A percentile compares a stretch with the other conserved stretches of the same genome.
phyloP scores from a whole-genome alignment of 2,329 filamentous ascomycete species.

The Xylaria sp. region DNA sequence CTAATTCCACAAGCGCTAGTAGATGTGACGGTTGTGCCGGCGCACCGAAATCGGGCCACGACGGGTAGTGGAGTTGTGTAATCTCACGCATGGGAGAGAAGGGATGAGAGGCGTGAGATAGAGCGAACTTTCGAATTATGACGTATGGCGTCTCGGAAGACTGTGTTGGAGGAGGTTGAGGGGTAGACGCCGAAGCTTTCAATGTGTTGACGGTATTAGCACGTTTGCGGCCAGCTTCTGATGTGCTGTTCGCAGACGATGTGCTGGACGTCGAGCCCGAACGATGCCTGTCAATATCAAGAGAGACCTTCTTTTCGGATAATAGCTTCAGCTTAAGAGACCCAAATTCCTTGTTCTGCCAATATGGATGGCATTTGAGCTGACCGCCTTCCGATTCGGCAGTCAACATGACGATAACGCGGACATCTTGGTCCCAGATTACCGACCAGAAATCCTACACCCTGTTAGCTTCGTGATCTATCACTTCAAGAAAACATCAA shows the following conservation, averaged over 20 bases:
- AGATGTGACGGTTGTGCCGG: slow-evolving; percentile 88
- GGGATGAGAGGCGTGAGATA: slow-evolving; percentile 75
- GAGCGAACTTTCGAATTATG: slow-evolving; percentile 81
- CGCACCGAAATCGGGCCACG: slow-evolving; percentile 97
- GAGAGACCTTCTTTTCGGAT: slow-evolving; percentile 79
- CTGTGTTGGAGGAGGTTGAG: slow-evolving; percentile 31
- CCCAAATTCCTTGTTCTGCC: slow-evolving; percentile 79
- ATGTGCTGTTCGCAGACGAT: slow-evolving; percentile 30
- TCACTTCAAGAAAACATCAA: neutral
- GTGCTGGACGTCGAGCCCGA: slow-evolving; percentile 41
- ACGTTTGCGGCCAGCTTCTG: slow-evolving; percentile 51
- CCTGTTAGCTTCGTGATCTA: slow-evolving; percentile 32
- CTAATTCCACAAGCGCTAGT: slow-evolving; percentile 85
- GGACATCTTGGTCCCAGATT: slow-evolving; percentile 94
- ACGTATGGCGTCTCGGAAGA: slow-evolving; percentile 74
- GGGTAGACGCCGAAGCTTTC: slow-evolving; percentile 38
- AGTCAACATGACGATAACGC: slow-evolving; percentile 94
- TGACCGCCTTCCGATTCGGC: slow-evolving; percentile 92
- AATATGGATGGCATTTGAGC: slow-evolving; percentile 93
- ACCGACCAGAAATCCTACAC: slow-evolving; percentile 94
- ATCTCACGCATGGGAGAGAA: slow-evolving; percentile 89
- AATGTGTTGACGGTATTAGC: slow-evolving; percentile 57
- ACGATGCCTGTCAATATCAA: slow-evolving; percentile 66
- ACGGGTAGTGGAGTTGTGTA: slow-evolving; percentile 90
- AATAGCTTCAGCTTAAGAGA: slow-evolving; percentile 73